phyloP scores from a whole-genome alignment of 352 stramenopile species.

The Sclerospora graminicola region DNA sequence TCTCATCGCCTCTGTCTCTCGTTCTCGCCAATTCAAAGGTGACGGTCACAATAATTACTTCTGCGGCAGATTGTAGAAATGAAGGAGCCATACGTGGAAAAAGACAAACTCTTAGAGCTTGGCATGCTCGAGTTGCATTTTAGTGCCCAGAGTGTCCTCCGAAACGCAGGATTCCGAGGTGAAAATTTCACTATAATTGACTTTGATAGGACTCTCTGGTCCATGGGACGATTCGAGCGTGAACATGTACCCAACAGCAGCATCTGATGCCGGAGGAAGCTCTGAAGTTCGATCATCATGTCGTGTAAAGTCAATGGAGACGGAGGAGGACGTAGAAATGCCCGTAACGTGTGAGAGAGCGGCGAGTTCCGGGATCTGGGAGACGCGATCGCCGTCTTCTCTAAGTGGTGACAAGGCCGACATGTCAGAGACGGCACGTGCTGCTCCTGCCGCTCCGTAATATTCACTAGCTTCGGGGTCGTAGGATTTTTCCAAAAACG shows the following conservation, averaged over 20 bases:
- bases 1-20: no score
- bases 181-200: conserved; percentile 66
- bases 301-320: conserved; percentile 27
- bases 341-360: conserved; percentile 19
- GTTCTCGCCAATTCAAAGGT: no score
- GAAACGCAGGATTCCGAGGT: conserved; percentile 24
- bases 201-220: conserved; percentile 6
- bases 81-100: no score
- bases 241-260: no score
- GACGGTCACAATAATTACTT: no score
- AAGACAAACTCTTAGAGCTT: conserved; percentile 28
- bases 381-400: conserved; percentile 15
- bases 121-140: conserved; percentile 36
- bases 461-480: conserved; percentile 34
- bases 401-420: conserved; percentile 25
- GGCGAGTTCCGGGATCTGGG: conserved; percentile 34
- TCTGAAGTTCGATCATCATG: conserved; percentile 18
- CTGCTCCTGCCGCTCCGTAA: conserved; percentile 20
- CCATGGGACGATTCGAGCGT: no score
- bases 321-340: conserved; percentile 40
- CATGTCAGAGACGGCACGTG: conserved; percentile 15
- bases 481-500: conserved; percentile 33
- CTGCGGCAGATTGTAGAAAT: no score
- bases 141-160: conserved; percentile 27
- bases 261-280: conserved; percentile 5